Base-by-base conservation (phyloP, 768 basidiomycete genomes). In the Xerocomellus amylosporus region DNA sequence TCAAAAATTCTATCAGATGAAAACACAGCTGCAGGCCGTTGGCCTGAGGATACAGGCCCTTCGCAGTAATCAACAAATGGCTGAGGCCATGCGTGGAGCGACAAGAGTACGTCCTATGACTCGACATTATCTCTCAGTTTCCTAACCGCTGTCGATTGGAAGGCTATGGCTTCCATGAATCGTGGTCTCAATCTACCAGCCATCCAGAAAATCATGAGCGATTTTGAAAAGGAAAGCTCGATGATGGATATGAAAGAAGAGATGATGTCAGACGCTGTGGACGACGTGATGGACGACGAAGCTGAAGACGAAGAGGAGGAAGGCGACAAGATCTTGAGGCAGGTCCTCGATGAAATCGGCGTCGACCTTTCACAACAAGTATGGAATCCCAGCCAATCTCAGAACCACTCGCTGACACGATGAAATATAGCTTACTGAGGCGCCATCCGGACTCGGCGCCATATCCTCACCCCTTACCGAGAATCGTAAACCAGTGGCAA, bases 201-300 rank as follows among this genome's bases (percentile, higher is more conserved):
- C 57, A 98, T 99, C 55, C 91, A 94, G 69, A 84, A 85, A 49
- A 98, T 98, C 68, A 95, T 99, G 91, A 92, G 86, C 63, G 96
- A 99, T 43, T 99, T 99, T 64, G 97, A 99, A 77, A 88, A 85
- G 65, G 97, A 99, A 74, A 96, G 89, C 62, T 85, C 93, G 5
- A 93, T 87, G 74, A 99, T 99, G 97, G 97, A 99, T 73, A 98
- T 99, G 97, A 99, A 98, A 71, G 97, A 98, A 74, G 96, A 97
- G 71, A 98, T 98, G 91, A 99, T 98, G 97, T 92, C 90, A 20
- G 97, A 98, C 56, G 89, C 93, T 14, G 90, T 98, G 15, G 97
- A 98, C 72, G 96, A 98, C 63, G 95, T 89, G 46, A 96, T 98
- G 88, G 92, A 95, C 59, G 87, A 89, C 31, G 94, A 93, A 14